Evolutionary conservation across 352 stramenopile species (phyloP).

Genomic region (Sclerospora graminicola): DNA sequence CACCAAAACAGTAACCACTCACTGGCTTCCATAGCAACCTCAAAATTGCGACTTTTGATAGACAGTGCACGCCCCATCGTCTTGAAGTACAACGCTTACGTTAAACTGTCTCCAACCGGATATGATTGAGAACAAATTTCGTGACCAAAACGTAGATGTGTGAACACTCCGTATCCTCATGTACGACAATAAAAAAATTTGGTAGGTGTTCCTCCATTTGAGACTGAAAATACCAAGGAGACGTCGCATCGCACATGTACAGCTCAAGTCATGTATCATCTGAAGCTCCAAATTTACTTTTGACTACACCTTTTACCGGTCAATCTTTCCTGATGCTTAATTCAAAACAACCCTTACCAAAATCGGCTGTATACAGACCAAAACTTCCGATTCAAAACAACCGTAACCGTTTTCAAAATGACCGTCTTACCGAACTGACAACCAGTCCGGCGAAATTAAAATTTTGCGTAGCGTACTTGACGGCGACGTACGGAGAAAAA

Average conservation of each 20-base stretch:
- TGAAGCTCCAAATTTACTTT: constrained; percentile 90
- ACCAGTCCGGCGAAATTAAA: too few species aligned
- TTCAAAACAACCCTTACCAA: too few species aligned
- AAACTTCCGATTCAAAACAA: too few species aligned
- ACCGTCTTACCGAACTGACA: too few species aligned
- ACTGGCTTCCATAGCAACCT: constrained; percentile 92
- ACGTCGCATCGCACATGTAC: constrained; percentile 94
- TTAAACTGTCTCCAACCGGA: constrained; percentile 99
- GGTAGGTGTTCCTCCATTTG: constrained; percentile 95
- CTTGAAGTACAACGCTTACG: constrained; percentile 95
- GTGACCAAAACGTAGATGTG: constrained; percentile 95
- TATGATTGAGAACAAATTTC: constrained; percentile 97
- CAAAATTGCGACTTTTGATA: constrained; percentile 99
- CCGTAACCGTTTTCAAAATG: too few species aligned
- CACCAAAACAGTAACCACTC: constrained; percentile 99
- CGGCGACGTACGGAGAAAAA: too few species aligned
- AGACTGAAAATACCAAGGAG: constrained; percentile 86
- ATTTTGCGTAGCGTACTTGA: too few species aligned
- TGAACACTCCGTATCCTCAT: constrained; percentile 98
- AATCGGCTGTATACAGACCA: too few species aligned
- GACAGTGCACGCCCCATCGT: constrained; percentile 97
- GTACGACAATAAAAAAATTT: constrained; percentile 99
- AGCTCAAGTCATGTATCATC: constrained; percentile 88
- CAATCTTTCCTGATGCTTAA: too few species aligned
- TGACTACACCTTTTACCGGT: too few species aligned